Conservation (phyloP, 768 basidiomycete genomes). For the Amanita rimosa region DNA sequence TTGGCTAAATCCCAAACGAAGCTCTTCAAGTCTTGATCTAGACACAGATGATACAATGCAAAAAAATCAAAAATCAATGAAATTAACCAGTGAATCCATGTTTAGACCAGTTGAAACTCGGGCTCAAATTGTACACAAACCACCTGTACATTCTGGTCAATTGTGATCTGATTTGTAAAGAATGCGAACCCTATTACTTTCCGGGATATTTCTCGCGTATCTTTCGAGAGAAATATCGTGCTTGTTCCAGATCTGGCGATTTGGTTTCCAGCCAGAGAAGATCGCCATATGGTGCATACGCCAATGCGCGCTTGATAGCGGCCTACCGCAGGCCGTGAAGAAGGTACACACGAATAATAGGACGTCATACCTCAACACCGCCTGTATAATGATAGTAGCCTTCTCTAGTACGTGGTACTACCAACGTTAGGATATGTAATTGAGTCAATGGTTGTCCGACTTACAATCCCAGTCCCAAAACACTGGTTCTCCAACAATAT, state of each 20-base stretch:
- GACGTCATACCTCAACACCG: conserved; percentile 47
- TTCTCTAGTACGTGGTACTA: conserved; percentile 81
- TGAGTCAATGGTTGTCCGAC: conserved; percentile 15
- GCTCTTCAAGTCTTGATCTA: conserved; percentile 66
- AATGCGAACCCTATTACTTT: conserved; percentile 33
- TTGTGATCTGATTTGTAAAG: background rate
- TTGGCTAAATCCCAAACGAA: conserved; percentile 88
- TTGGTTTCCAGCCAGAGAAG: conserved; percentile 92
- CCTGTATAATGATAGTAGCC: conserved; percentile 86
- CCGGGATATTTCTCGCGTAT: conserved; percentile 64
- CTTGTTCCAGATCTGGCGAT: conserved; percentile 72
- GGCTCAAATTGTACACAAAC: conserved; percentile 91
- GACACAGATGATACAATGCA: background rate
- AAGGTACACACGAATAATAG: background rate
- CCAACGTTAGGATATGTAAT: background rate
- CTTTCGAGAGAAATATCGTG: conserved; percentile 63
- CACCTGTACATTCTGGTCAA: conserved; percentile 29
- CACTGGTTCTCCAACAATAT: conserved; percentile 60
- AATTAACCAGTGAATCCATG: conserved; percentile 61
- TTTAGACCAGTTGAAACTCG: conserved; percentile 88
- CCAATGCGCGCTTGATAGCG: conserved; percentile 70
- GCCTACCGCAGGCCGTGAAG: conserved; percentile 25
- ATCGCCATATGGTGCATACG: conserved; percentile 81
- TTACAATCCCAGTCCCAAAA: conserved; percentile 85
- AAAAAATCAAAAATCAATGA: background rate